A percentile compares a stretch with the other conserved stretches of the same genome.
Conservation (phyloP, 2,329 filamentous ascomycete genomes). For the Aureobasidium sp. region DNA sequence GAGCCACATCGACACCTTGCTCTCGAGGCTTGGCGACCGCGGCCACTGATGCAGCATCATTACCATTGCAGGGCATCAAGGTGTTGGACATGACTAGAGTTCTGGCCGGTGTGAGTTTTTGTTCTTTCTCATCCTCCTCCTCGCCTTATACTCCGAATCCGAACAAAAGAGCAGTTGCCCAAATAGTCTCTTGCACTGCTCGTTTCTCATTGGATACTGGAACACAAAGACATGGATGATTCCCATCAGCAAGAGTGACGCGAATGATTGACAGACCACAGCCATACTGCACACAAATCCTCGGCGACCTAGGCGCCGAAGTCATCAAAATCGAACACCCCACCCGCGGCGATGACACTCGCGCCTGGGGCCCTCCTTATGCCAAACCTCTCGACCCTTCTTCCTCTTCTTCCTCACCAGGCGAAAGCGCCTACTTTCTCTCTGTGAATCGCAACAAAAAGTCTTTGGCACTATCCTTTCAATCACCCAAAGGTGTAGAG, state of each 20-base stretch:
- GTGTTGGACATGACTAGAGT: slow-evolving; percentile 97
- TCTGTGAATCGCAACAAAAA: slow-evolving; percentile 96
- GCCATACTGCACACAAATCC: slow-evolving; percentile 96
- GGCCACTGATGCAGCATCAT: slow-evolving; percentile 34
- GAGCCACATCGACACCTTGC: background rate
- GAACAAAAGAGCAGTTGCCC: background rate
- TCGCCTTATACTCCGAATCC: background rate
- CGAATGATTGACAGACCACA: slow-evolving; percentile 34
- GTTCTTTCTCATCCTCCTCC: background rate
- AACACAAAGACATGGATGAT: background rate
- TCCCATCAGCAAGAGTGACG: background rate
- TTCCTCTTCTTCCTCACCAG: slow-evolving; percentile 52
- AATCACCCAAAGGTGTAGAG: slow-evolving; percentile 72
- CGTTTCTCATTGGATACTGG: background rate
- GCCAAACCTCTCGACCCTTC: slow-evolving; percentile 61
- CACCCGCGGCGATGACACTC: slow-evolving; percentile 80
- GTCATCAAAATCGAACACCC: slow-evolving; percentile 98
- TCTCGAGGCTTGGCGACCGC: background rate
- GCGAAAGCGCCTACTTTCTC: slow-evolving; percentile 92
- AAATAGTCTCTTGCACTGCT: too few relatives aligned
- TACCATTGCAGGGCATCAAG: slow-evolving; percentile 76
- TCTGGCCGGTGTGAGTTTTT: slow-evolving; percentile 65
- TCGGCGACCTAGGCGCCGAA: slow-evolving; percentile 92
- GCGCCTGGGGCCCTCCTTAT: slow-evolving; percentile 94
- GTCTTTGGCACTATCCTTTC: slow-evolving; percentile 84